Conservation (phyloP, 768 basidiomycete genomes). For the Lactarius evosmus region DNA sequence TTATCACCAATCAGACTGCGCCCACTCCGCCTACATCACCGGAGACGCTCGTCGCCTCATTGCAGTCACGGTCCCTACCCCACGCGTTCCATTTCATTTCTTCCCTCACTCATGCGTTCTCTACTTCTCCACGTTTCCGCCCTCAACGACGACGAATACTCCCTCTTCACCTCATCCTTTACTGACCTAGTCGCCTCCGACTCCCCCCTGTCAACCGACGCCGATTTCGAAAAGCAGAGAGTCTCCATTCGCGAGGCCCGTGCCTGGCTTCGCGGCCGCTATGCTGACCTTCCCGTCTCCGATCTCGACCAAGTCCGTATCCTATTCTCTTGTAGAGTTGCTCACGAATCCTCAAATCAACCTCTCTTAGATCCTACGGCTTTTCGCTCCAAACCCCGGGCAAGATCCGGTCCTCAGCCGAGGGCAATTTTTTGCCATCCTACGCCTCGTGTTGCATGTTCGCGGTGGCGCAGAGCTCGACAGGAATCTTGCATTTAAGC, state of each 20-base stretch:
- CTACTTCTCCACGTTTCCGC: conserved; percentile 72
- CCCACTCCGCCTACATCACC: too few species aligned
- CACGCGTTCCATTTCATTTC: neutral
- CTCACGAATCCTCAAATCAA: neutral
- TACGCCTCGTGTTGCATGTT: conserved; percentile 64
- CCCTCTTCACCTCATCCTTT: conserved; percentile 60
- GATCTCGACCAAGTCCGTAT: conserved; percentile 58
- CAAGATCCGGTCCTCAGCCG: conserved; percentile 54
- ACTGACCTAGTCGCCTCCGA: conserved; percentile 37
- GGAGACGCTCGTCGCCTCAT: too few species aligned
- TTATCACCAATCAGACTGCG: too few species aligned
- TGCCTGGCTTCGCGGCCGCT: conserved; percentile 74
- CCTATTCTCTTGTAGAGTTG: neutral
- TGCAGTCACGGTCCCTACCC: too few species aligned
- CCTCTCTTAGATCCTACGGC: conserved; percentile 52
- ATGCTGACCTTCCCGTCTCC: conserved; percentile 47
- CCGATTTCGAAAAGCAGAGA: conserved; percentile 50
- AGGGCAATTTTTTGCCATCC: conserved; percentile 73
- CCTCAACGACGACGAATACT: conserved; percentile 69
- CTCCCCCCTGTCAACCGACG: conserved; percentile 37
- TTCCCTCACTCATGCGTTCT: conserved; percentile 50
- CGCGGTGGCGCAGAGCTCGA: conserved; percentile 59
- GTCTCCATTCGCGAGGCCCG: conserved; percentile 64
- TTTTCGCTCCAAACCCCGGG: conserved; percentile 57
- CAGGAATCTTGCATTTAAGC: conserved; percentile 65